Base-by-base conservation (phyloP, 2,329 filamentous ascomycete species). In the Madurella fahalii region DNA sequence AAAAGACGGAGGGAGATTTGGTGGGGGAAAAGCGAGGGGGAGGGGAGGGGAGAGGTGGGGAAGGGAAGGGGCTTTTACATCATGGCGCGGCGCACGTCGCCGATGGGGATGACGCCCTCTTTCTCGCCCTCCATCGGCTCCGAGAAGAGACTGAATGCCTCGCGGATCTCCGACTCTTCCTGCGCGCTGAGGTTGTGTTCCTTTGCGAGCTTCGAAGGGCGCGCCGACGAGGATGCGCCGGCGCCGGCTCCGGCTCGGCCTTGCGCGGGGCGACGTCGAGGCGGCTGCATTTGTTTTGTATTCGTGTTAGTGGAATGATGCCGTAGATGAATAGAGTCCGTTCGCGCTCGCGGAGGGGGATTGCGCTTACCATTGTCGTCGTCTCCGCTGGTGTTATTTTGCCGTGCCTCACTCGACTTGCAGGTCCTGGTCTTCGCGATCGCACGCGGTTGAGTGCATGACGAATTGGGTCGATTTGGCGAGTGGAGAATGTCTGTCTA, bases 161-260 rank as follows among this genome's bases (percentile, higher is more conserved):
- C 92, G 65, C 84, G 85, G 67, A 99, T 96, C 73, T 96, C 91
- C 63, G 82, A 80, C 73, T 97, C 93, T 72, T 96, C 87, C 60
- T 87, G 83, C 40, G 85, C 87, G 13, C 84, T 86, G 67, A 97
- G 84, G 70, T 91, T 86, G 79, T 96, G 85, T 68, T 96, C 90
- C 73, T 92, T 93, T 31, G 93, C 93, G 64, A 96, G 89, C 71
- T 91, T 95, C 56, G 92, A 95, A 66, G 84, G 84, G 59, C 88
- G 87, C 52, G 77, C 73, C 39, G 52, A 32, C 40, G 45, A 41
- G 50, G 58, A 47, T 18, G 60, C 53, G 48, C 59, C 43, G 31
- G 4, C 13, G 4, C 25, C 25, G 34, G 4, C 13, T 37, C 13
- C 34, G 34, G 4, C 34, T 67, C 54, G 50, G 69, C 66, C 25